Evolutionary conservation across 306 rosid genomes (phyloP).

Genomic region (apple (Malus domestica)): ASM211411v1 NC_041802.1:4355001-4355500

Average conservation of each 20-base stretch:
- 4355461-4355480: too few species aligned
- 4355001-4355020: constrained; percentile 10
- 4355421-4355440: too few species aligned
- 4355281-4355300: background rate
- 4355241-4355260: background rate
- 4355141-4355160: background rate
- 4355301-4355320: background rate
- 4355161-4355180: background rate
- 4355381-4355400: background rate
- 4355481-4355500: too few species aligned
- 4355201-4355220: background rate
- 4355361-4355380: background rate
- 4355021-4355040: background rate
- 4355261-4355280: background rate
- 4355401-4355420: too few species aligned
- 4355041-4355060: background rate
- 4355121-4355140: background rate
- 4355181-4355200: background rate
- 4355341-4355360: background rate
- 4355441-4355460: too few species aligned
- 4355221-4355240: background rate
- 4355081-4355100: background rate
- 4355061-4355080: background rate
- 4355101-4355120: background rate
- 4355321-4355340: background rate